These are phyloP conservation scores for Spiromastix sp. DNA, from an alignment of 2,329 filamentous ascomycete genomes.

Conservation along the genomic window DNA sequence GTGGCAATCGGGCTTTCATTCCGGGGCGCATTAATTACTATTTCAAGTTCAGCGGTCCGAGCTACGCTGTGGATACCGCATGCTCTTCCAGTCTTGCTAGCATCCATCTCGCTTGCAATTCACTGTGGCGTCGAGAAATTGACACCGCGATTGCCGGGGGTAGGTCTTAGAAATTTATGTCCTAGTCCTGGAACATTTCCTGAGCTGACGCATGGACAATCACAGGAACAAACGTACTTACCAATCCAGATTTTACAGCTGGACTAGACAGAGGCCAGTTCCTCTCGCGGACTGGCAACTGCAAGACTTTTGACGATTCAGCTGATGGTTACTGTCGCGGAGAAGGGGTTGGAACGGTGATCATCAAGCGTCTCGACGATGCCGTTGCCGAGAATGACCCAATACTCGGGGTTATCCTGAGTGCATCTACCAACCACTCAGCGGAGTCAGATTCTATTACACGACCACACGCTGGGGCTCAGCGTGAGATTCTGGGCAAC, in stretches of 20 bases:
- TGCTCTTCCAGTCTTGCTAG: constrained; percentile 66
- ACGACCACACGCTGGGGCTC: constrained; percentile 67
- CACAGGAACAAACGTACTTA: constrained; percentile 67
- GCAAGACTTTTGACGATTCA: constrained; percentile 69
- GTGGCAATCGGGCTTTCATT: constrained; percentile 52
- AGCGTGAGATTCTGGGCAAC: constrained; percentile 59
- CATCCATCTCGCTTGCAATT: constrained; percentile 61
- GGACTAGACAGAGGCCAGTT: constrained; percentile 68
- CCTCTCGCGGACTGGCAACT: constrained; percentile 59
- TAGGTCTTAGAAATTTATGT: too few relatives aligned
- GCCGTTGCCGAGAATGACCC: constrained; percentile 62
- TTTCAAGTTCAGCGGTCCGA: constrained; percentile 66
- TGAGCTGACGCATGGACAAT: too few relatives aligned
- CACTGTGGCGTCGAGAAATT: constrained; percentile 64
- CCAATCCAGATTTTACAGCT: constrained; percentile 70
- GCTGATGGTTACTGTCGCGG: constrained; percentile 77
- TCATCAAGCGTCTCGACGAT: constrained; percentile 71
- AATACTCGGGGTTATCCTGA: constrained; percentile 62
- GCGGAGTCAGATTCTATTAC: constrained; percentile 75
- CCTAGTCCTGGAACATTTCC: too few relatives aligned
- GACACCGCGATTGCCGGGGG: constrained; percentile 74
- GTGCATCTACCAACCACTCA: constrained; percentile 70
- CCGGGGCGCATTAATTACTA: constrained; percentile 62
- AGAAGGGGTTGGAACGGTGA: constrained; percentile 63
- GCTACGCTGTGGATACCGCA: constrained; percentile 64